These are phyloP conservation scores for Sporothrix humicola DNA, from an alignment of 2,329 filamentous ascomycete species.

Conservation along the genomic window DNA sequence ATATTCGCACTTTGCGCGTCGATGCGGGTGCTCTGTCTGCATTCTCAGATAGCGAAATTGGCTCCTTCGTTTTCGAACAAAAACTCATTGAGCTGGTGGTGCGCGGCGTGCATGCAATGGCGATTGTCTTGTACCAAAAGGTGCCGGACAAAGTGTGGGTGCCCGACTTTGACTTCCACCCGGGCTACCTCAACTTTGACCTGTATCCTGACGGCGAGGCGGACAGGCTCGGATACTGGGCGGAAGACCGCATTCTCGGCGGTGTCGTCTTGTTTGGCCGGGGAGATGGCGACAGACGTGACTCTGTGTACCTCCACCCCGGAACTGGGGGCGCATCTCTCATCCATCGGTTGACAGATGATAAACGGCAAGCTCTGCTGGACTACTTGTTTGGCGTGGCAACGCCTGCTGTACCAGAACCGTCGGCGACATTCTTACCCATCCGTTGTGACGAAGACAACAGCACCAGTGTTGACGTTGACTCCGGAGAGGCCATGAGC, in stretches of 20 bases:
- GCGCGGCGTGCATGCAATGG: neutral
- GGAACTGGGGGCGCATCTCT: neutral
- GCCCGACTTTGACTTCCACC: neutral
- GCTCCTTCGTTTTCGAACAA: neutral
- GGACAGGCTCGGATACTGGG: neutral
- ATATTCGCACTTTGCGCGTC: neutral
- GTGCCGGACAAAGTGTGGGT: neutral
- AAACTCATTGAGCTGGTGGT: neutral
- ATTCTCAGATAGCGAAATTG: neutral
- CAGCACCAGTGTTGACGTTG: no score
- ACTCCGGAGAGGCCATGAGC: no score
- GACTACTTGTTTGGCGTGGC: neutral
- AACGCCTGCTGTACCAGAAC: neutral
- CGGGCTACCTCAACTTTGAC: neutral
- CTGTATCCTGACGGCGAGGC: neutral
- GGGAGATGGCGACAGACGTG: neutral
- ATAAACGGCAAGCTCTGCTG: neutral
- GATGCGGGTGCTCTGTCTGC: neutral
- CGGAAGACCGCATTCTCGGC: neutral
- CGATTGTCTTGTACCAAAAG: neutral
- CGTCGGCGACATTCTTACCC: no score
- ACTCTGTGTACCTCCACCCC: neutral
- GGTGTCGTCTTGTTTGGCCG: neutral
- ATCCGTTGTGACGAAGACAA: no score
- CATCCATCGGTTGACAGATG: neutral